Conservation (phyloP, 73 alveolate species). For the Paramecium biaurelia region DNA sequence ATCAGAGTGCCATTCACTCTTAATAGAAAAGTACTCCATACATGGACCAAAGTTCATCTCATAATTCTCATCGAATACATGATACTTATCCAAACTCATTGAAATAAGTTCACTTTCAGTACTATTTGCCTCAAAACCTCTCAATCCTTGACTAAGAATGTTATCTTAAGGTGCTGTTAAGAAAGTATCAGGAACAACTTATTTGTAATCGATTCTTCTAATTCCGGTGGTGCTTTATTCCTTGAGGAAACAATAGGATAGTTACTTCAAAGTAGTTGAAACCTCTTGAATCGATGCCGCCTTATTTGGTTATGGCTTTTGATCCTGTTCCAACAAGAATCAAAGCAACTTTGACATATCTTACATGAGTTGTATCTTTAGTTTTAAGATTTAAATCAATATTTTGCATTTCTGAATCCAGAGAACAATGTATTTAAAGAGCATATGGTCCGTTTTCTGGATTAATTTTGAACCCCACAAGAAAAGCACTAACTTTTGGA, state of each 20-base stretch:
- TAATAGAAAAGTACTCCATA: neutral
- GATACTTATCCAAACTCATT: slow-evolving; percentile 22
- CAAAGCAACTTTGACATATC: slow-evolving; percentile 15
- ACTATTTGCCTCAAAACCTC: slow-evolving; percentile 50
- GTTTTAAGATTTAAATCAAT: neutral
- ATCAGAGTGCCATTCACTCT: slow-evolving; percentile 46
- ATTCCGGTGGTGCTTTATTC: slow-evolving; percentile 31
- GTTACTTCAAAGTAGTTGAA: slow-evolving; percentile 31
- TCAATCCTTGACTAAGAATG: neutral
- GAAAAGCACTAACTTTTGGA: slow-evolving; percentile 8
- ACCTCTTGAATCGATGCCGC: slow-evolving; percentile 19
- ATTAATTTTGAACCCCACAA: slow-evolving; percentile 7
- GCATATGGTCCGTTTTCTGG: slow-evolving; percentile 41
- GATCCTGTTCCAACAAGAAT: neutral
- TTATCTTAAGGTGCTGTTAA: neutral
- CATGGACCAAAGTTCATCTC: slow-evolving; percentile 46
- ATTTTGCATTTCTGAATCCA: neutral
- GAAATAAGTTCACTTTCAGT: neutral
- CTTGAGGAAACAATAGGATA: neutral
- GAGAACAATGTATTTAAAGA: neutral
- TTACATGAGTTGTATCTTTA: neutral
- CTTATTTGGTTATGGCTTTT: neutral
- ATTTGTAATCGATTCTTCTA: slow-evolving; percentile 23
- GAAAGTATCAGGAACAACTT: neutral
- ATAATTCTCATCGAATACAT: neutral